Evolutionary conservation across 1,284 basidiomycete species (phyloP), one percentile per base, ranked within the genome.

Genomic region (Cutaneotrichosporon mucoides): DNA sequence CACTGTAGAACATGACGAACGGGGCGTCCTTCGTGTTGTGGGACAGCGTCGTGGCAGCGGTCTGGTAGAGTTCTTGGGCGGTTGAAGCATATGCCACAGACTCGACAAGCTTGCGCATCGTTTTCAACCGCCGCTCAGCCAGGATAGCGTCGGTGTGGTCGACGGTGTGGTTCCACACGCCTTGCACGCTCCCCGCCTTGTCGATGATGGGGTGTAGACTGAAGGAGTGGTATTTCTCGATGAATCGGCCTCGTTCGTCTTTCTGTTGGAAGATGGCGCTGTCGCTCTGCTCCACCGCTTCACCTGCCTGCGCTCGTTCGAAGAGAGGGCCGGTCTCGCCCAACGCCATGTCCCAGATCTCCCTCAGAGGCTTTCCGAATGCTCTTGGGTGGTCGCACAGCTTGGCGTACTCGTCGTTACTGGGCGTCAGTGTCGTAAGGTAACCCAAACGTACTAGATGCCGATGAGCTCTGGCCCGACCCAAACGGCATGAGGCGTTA

Each of bases 201-300:
- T 55, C 67, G 10, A 34, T 53, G 53, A 76, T 71, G 8, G 75
- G 75, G 1, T 71, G 63, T 16, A 65, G 70, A 40, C 69, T 64
- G 69, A 66, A 73, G 11, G 68, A 64, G 50, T 71, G 71, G 54
- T 76, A 73, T 11, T 53, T 56, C 59, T 76, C 75, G 13, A 66
- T n/a, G 9, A 61, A 55, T 1, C 55, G 58, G 8, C 64, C 68
- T 11, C 65, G 53, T 3, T 64, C 68, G 33, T 60, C 52, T 15
- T 56, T 54, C 41, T 60, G 42, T 47, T 59, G 69, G 37, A 72
- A 53, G n/a, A 71, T 13, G 5, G 66, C 57, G 45, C 70, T 72
- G 47, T 72, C 61, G 40, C 68, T 65, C 10, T 58, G 61, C 41
- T 64, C 35, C 0, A 57, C 12, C 1, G 55, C 43, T 6, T 61